These are phyloP conservation scores for Solanum gandarillasii DNA, from an alignment of 257 asterid genomes.

Conservation along the genomic window DNA sequence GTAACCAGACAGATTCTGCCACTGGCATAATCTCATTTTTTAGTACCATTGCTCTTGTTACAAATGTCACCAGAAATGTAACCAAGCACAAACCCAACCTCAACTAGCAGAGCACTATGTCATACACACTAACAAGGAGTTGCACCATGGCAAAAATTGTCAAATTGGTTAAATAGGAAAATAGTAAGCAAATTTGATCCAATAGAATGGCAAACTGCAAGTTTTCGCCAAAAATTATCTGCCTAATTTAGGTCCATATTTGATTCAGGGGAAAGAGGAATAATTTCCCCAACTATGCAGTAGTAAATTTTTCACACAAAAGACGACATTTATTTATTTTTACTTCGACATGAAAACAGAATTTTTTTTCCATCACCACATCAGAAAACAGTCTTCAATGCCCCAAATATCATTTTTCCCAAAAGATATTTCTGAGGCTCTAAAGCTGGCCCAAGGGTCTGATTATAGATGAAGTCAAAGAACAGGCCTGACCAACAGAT, in stretches of 20 bases:
- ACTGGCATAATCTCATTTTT: too few species aligned
- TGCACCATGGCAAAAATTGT: too few species aligned
- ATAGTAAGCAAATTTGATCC: too few species aligned
- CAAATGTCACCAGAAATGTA: too few species aligned
- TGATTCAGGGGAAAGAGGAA: not conserved
- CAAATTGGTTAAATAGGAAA: too few species aligned
- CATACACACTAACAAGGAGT: too few species aligned
- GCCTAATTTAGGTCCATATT: not conserved
- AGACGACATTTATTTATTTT: not conserved
- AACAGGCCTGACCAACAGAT: not conserved
- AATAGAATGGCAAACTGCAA: not conserved
- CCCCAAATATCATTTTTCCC: not conserved
- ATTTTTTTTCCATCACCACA: not conserved
- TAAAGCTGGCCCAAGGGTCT: not conserved
- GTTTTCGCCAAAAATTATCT: not conserved
- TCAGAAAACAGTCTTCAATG: not conserved
- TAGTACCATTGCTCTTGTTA: too few species aligned
- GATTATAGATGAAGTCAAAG: not conserved
- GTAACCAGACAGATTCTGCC: too few species aligned
- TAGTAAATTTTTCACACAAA: not conserved
- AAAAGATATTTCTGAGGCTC: not conserved
- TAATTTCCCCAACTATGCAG: not conserved
- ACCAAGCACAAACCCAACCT: too few species aligned
- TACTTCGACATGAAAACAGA: not conserved
- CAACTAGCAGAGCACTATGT: too few species aligned